Evolutionary conservation across 2,329 filamentous ascomycete species (phyloP).

Genomic region (Botrytis tulipae): DNA sequence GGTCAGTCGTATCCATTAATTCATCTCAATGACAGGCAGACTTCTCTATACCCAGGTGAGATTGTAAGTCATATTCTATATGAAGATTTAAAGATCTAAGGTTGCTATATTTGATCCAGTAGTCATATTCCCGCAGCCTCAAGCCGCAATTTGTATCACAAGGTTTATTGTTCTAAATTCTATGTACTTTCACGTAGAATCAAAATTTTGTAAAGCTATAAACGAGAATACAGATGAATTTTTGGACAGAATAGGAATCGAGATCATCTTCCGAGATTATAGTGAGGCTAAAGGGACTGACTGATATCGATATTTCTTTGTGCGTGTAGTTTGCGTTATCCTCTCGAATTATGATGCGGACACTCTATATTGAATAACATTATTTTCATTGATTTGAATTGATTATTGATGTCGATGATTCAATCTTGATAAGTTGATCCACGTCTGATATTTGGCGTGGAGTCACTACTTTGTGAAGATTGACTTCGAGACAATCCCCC

Average conservation of each 20-base stretch:
- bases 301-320: fast-evolving
- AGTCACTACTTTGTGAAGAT: too few species aligned
- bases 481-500: too few species aligned
- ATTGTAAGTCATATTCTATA: neutral
- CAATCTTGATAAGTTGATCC: too few species aligned
- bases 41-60: neutral
- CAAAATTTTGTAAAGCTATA: too few species aligned
- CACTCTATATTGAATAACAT: neutral
- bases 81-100: neutral
- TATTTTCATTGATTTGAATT: too few species aligned
- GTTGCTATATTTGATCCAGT: neutral
- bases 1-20: neutral
- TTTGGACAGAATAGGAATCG: neutral
- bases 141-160: neutral
- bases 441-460: too few species aligned
- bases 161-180: neutral
- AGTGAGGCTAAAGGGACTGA: neutral
- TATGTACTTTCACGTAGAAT: neutral
- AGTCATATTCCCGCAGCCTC: too few species aligned
- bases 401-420: too few species aligned
- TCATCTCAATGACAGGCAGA: neutral
- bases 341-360: neutral
- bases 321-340: neutral
- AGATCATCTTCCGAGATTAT: neutral
- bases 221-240: too few species aligned